Conservation (phyloP, 192 early-diverging fungal species). For the Entomortierella chlamydospora region DNA sequence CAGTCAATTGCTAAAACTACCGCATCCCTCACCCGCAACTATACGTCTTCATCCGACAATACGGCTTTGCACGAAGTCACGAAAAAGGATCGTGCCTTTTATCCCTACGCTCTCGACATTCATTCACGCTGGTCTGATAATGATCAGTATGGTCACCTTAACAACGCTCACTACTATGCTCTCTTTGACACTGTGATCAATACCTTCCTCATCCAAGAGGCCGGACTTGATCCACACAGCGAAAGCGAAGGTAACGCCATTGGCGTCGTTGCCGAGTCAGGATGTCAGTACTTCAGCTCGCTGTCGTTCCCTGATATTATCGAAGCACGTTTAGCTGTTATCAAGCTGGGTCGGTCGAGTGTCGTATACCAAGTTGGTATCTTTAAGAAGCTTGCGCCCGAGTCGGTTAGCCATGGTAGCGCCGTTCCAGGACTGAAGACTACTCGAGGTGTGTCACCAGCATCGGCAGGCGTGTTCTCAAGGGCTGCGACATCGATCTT, state of each 20-base stretch:
- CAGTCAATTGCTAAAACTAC: neutral
- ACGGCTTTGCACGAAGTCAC: slow-evolving; percentile 20
- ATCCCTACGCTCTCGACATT: slow-evolving; percentile 45
- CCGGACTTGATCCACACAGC: slow-evolving; percentile 51
- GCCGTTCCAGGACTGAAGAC: neutral
- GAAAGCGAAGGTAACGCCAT: slow-evolving; percentile 44
- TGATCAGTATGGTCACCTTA: slow-evolving; percentile 71
- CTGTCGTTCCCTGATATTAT: slow-evolving; percentile 64
- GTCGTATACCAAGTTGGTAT: slow-evolving; percentile 67
- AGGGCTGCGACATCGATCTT: slow-evolving; percentile 14
- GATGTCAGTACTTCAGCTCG: slow-evolving; percentile 54
- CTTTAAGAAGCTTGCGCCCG: slow-evolving; percentile 50
- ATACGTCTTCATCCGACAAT: slow-evolving; percentile 2
- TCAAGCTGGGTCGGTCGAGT: slow-evolving; percentile 60
- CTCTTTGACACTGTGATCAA: slow-evolving; percentile 71
- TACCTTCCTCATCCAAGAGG: slow-evolving; percentile 62
- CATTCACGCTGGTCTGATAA: slow-evolving; percentile 68
- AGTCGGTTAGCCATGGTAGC: neutral
- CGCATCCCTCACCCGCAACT: slow-evolving; percentile 9
- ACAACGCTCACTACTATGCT: slow-evolving; percentile 68
- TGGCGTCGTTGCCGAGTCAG: slow-evolving; percentile 59
- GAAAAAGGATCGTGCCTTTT: slow-evolving; percentile 47
- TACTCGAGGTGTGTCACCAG: neutral
- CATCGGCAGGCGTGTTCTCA: slow-evolving; percentile 26
- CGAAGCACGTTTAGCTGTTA: slow-evolving; percentile 59